Evolutionary conservation across 2,329 filamentous ascomycete genomes (phyloP), one percentile per base, ranked within the genome.

Genomic region (Xylaria sp.): DNA sequence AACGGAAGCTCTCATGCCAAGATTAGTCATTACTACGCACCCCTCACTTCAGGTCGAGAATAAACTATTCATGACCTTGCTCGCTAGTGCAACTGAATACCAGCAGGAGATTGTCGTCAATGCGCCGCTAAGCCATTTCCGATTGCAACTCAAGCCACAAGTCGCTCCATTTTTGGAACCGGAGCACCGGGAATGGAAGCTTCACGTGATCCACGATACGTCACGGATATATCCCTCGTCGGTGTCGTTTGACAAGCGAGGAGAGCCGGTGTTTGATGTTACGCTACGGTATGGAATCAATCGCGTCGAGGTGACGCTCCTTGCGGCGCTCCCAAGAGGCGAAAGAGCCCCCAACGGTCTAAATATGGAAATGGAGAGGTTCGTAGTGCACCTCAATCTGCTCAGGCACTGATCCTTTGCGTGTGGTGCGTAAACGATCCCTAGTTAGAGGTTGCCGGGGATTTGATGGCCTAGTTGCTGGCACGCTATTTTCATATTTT

Each of bases 371-470:
- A 83, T 94, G 70, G 94, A 97, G 81, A 91, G 91, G 73, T 85
- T 94, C 65, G 93, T 89, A 1, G 84, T 96, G 32, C 92, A 92
- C 80, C 86, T 91, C 68, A 91, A 96, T 79, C 80, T 97, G 73
- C 72, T 78, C 9, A 73, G 71, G 59, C 76, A 77, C 61, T 70
- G 52, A 64, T 67, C 15, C 9, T 50, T 53, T 15, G 41, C 13
- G n/a, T 15, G 23, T 52, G 43, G 13, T 36, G 30, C 30, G 46
- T 55, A 6, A 60, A 36, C 34, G 20, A 56, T 56, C 25, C 15
- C 30, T 10, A 23, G 30, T 57, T n/a, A 36, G 13, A 28, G 8
- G 46, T 57, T 20, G 18, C n/a, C 3, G 48, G 20, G 18, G 52
- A 39, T 55, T 25, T 13, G 20, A 43, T 15, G 30, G 34, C 8